Percentiles rank a stretch among this genome's conserved stretches.
Evolutionary conservation across 1,139 yeast species (phyloP).

Genomic region (Geotrichum europaeum): DNA sequence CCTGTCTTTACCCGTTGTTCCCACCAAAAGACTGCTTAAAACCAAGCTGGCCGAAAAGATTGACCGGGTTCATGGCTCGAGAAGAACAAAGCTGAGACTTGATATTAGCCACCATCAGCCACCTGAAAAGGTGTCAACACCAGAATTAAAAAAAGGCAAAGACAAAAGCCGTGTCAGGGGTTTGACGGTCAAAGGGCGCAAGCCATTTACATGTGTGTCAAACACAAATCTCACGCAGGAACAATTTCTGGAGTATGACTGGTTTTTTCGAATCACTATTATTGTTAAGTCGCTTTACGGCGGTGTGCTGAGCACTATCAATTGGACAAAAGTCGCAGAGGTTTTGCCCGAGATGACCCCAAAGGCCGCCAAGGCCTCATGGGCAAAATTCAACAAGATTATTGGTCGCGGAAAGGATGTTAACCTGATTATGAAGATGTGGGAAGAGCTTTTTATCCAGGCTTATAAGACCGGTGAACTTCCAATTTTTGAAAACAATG

Average conservation of each 20-base stretch:
- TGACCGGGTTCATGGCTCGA: not conserved
- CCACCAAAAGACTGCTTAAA: not conserved
- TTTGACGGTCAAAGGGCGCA: not conserved
- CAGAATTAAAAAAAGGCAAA: not conserved
- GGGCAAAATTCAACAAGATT: slow-evolving; percentile 55
- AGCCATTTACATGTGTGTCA: not conserved
- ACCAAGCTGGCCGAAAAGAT: not conserved
- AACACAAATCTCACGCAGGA: not conserved
- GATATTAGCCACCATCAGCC: not conserved
- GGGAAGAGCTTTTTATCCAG: slow-evolving; percentile 51
- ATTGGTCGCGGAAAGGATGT: slow-evolving; percentile 52
- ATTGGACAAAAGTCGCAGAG: slow-evolving; percentile 50
- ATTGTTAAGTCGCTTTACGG: slow-evolving; percentile 53
- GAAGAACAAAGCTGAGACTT: not conserved
- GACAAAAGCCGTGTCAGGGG: not conserved
- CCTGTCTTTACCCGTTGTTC: not conserved
- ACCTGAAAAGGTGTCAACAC: not conserved
- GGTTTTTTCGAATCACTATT: slow-evolving; percentile 52
- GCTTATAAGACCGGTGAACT: slow-evolving; percentile 49
- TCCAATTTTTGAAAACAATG: slow-evolving; percentile 40
- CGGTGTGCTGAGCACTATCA: slow-evolving; percentile 41
- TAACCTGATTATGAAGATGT: slow-evolving; percentile 47
- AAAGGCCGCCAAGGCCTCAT: slow-evolving; percentile 44
- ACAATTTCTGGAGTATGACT: slow-evolving; percentile 27
- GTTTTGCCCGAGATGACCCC: slow-evolving; percentile 38